Conservation (phyloP, 805 yeast genomes). For the Kodamaea jinghongensis region DNA sequence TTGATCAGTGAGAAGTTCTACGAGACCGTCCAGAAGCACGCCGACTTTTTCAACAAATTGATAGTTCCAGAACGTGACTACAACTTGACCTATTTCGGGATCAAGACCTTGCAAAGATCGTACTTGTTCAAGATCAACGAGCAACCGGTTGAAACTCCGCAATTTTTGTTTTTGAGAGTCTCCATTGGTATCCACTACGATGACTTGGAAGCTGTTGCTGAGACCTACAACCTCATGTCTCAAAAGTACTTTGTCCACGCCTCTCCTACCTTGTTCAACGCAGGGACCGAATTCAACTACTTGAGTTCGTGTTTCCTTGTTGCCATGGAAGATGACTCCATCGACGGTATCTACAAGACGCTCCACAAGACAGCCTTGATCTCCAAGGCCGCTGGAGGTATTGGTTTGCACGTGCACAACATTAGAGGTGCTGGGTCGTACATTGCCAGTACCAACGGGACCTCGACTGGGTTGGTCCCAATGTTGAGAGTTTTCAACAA, state of each 20-base stretch:
- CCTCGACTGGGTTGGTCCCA: slow-evolving; percentile 60
- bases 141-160: slow-evolving; percentile 83
- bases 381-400: slow-evolving; percentile 63
- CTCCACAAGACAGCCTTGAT: slow-evolving; percentile 60
- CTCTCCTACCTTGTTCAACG: slow-evolving; percentile 60
- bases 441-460: slow-evolving; percentile 62
- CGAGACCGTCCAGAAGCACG: slow-evolving; percentile 59
- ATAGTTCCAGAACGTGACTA: slow-evolving; percentile 77
- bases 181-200: slow-evolving; percentile 85
- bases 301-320: slow-evolving; percentile 64
- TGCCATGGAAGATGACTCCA: slow-evolving; percentile 62
- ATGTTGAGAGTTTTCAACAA: slow-evolving; percentile 63
- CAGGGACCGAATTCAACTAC: slow-evolving; percentile 59
- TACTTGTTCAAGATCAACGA: slow-evolving; percentile 59
- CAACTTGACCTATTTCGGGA: slow-evolving; percentile 79
- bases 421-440: slow-evolving; percentile 59
- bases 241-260: slow-evolving; percentile 59
- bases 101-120: slow-evolving; percentile 87
- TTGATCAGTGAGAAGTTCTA: slow-evolving; percentile 67
- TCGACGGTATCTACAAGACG: slow-evolving; percentile 61
- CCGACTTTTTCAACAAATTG: slow-evolving; percentile 67
- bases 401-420: slow-evolving; percentile 60
- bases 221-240: slow-evolving; percentile 75
- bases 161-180: slow-evolving; percentile 85
- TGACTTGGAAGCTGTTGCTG: slow-evolving; percentile 61